Evolutionary conservation across 2,329 filamentous ascomycete genomes (phyloP).

Genomic region (Cadophora sp.): DNA sequence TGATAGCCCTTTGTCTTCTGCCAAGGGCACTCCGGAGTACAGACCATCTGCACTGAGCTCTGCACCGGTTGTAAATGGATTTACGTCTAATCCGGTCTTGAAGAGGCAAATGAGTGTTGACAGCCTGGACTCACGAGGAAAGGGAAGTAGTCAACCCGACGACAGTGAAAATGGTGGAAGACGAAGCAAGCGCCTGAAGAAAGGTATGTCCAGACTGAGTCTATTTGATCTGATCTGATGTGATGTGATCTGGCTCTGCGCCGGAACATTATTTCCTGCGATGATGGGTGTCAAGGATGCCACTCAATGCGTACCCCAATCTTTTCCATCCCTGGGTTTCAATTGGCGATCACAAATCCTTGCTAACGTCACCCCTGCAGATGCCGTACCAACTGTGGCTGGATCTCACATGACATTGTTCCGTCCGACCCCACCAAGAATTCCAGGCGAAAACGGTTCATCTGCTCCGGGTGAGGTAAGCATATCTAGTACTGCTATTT

Average conservation of each 20-base stretch:
- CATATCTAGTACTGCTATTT: constrained; percentile 59
- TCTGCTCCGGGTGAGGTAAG: constrained; percentile 59
- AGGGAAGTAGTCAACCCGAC: constrained; percentile 42
- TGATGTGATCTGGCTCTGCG: constrained; percentile 5
- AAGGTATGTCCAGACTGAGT: constrained; percentile 63
- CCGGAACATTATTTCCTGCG: constrained; percentile 17
- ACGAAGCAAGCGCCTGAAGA: constrained; percentile 91
- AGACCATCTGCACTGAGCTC: constrained; percentile 61
- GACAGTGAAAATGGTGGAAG: constrained; percentile 72
- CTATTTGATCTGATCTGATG: neutral
- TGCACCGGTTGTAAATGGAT: constrained; percentile 58
- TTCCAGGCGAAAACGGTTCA: constrained; percentile 56
- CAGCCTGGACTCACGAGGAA: constrained; percentile 47
- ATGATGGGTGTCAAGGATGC: constrained; percentile 33
- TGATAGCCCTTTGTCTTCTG: constrained; percentile 67
- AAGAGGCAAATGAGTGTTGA: constrained; percentile 79
- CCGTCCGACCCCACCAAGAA: constrained; percentile 77
- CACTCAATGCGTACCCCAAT: constrained; percentile 31
- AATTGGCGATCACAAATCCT: constrained; percentile 37
- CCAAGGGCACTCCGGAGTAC: constrained; percentile 70
- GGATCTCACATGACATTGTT: constrained; percentile 97
- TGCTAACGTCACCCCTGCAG: constrained; percentile 52
- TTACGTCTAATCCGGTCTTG: constrained; percentile 58
- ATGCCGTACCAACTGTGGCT: constrained; percentile 81
- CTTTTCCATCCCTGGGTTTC: constrained; percentile 24